Evolutionary conservation across 192 early-diverging fungal species (phyloP), one percentile per base, ranked within the genome.

Genomic region (Coemansia sp.): DNA sequence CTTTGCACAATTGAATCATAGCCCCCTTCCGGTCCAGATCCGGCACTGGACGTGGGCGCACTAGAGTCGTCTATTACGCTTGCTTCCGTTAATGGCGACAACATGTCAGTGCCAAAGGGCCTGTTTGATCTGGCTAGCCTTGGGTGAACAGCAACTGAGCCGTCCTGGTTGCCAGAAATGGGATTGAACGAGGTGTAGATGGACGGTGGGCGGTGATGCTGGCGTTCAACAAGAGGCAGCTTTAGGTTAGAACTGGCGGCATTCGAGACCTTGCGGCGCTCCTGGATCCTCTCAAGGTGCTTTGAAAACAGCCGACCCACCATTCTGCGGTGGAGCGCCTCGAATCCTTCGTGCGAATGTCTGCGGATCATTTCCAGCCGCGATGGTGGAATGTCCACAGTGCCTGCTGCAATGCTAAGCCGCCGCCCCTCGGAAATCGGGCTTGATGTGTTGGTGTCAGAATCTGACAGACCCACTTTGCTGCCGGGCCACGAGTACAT

Each of bases 371-470:
- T 76, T 59, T 84, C 82, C 26, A 77, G 32, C 19, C 73, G 71
- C 18, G 70, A 63, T 1, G 70, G 71, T 16, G 82, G 82, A n/a
- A 84, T 76, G n/a, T 84, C 82, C 4, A 84, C 72, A 1, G 82
- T 79, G 21, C 82, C 82, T 1, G 82, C 77, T 15, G 82, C 82
- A 61, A 84, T 66, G 42, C 82, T 84, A 21, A 84, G 73, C 4
- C 82, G 69, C 15, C 82, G 74, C 16, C 68, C 77, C 51, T 72
- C 77, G 6, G 68, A 74, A 41, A 69, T 56, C 9, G 67, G 43
- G 21, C 72, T 68, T 22, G 66, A 66, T 37, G 67, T 58, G 18
- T 58, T 69, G 1, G 73, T 71, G 6, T 63, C 42, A 7, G 82
- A 71, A 21, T 54, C 49, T 19, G 71, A 40, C 13, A 52, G 55